A percentile compares a stretch with the other conserved stretches of the same genome.
Evolutionary conservation across 2,329 filamentous ascomycete genomes (phyloP).

Genomic region (Penicillium nordicum): DNA sequence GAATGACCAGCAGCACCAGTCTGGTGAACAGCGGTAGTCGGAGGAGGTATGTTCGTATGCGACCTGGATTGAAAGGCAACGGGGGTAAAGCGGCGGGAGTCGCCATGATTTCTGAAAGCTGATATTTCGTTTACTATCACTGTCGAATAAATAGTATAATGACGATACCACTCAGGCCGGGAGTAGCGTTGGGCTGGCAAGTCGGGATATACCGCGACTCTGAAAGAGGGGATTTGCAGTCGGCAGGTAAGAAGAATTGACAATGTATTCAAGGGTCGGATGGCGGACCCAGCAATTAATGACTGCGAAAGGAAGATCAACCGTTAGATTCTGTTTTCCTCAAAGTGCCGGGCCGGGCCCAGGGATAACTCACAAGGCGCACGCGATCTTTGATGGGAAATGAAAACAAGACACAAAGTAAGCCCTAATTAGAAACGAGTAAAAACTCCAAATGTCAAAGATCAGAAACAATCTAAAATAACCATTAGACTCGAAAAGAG

Average conservation of each 20-base stretch:
- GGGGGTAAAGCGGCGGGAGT: slow-evolving; percentile 48
- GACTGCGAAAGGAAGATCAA: slow-evolving; percentile 1
- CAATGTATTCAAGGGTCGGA: neutral
- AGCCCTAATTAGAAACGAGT: neutral
- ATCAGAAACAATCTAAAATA: neutral
- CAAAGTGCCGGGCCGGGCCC: neutral
- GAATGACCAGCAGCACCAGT: slow-evolving; percentile 62
- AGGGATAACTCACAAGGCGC: slow-evolving; percentile 23
- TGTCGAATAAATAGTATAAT: neutral
- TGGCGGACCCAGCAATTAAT: neutral
- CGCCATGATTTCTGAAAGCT: slow-evolving; percentile 37
- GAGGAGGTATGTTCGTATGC: slow-evolving; percentile 75
- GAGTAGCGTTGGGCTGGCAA: neutral
- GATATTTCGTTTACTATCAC: neutral
- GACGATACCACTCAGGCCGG: neutral
- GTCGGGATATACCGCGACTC: neutral
- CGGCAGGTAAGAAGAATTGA: neutral
- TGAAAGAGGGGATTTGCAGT: neutral
- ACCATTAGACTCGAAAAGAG: neutral
- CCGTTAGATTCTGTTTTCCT: slow-evolving; percentile 2
- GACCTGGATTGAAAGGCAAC: slow-evolving; percentile 64
- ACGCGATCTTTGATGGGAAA: slow-evolving; percentile 10
- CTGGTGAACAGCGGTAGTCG: slow-evolving; percentile 88
- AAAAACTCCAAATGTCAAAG: neutral
- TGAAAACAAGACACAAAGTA: neutral